phyloP scores from a whole-genome alignment of 2,329 filamentous ascomycete species.

The Achaetomium macrosporum region DNA sequence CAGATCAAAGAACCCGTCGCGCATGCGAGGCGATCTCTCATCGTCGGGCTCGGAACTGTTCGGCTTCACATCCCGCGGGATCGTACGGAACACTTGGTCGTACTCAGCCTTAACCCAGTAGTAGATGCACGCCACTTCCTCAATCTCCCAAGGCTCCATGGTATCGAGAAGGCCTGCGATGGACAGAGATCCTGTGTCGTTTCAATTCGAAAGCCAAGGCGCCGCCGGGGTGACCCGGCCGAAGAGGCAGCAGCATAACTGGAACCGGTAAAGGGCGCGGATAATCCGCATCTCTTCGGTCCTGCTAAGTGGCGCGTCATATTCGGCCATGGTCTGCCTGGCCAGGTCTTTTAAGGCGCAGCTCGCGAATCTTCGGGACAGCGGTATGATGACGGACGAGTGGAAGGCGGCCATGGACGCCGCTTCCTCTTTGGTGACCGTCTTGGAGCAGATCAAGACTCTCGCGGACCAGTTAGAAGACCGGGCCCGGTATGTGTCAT shows the following conservation, averaged over 20 bases:
- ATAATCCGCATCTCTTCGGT: conserved; percentile 7
- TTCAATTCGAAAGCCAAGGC: neutral
- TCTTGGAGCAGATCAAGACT: too few species aligned
- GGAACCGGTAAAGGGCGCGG: conserved; percentile 17
- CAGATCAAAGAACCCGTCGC: neutral
- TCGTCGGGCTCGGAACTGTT: conserved; percentile 8
- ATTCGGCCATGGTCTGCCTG: too few species aligned
- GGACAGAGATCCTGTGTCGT: neutral
- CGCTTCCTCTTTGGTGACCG: too few species aligned
- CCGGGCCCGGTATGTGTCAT: too few species aligned
- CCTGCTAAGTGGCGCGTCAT: neutral
- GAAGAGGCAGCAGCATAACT: conserved; percentile 12
- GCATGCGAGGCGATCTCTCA: neutral
- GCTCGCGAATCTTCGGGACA: too few species aligned
- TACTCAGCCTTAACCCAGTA: conserved; percentile 1
- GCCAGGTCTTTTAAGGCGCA: too few species aligned
- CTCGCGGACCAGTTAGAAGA: too few species aligned
- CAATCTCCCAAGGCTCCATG: conserved; percentile 18
- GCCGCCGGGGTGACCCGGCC: neutral
- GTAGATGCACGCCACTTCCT: conserved; percentile 15
- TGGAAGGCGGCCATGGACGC: too few species aligned
- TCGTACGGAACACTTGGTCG: neutral
- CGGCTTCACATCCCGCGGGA: conserved; percentile 3
- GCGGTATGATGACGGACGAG: too few species aligned
- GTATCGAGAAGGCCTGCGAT: conserved; percentile 2